Conservation (phyloP, 768 basidiomycete genomes). For the Tulasnella calospora region DNA sequence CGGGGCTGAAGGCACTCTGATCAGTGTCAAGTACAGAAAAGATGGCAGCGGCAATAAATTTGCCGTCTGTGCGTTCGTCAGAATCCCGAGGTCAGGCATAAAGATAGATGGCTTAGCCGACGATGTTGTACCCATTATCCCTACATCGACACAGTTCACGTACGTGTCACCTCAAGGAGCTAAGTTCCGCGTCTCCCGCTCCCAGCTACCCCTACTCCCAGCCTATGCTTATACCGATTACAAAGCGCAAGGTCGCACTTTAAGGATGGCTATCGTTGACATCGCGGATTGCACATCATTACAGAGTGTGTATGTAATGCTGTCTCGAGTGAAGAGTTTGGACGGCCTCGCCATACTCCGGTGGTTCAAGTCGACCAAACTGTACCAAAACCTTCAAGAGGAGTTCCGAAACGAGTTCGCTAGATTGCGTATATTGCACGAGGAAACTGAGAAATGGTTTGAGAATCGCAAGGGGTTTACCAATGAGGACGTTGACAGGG, state of each 20-base stretch:
- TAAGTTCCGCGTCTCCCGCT: background rate
- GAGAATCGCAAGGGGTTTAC: background rate
- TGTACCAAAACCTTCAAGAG: background rate
- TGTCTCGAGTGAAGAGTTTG: background rate
- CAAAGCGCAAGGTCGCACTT: conserved; percentile 18
- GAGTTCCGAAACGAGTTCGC: background rate
- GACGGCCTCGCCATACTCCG: background rate
- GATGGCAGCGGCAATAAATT: conserved; percentile 30
- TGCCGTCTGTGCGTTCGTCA: conserved; percentile 33
- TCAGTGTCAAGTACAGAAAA: conserved; percentile 31
- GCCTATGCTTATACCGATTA: conserved; percentile 26
- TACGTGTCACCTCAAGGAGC: background rate
- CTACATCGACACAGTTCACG: background rate
- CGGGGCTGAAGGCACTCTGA: conserved; percentile 34
- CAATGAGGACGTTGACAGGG: no score
- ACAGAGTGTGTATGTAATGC: conserved; percentile 14
- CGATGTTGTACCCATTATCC: conserved; percentile 7
- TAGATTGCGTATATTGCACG: background rate
- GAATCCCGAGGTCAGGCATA: conserved; percentile 20
- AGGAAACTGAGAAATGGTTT: background rate
- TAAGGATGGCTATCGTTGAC: conserved; percentile 7
- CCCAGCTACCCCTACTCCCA: conserved; percentile 19
- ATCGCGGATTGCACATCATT: background rate
- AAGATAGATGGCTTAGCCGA: background rate
- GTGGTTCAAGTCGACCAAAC: background rate